Evolutionary conservation across 2,329 filamentous ascomycete species (phyloP).

Genomic region (Penicillium sp.): DNA sequence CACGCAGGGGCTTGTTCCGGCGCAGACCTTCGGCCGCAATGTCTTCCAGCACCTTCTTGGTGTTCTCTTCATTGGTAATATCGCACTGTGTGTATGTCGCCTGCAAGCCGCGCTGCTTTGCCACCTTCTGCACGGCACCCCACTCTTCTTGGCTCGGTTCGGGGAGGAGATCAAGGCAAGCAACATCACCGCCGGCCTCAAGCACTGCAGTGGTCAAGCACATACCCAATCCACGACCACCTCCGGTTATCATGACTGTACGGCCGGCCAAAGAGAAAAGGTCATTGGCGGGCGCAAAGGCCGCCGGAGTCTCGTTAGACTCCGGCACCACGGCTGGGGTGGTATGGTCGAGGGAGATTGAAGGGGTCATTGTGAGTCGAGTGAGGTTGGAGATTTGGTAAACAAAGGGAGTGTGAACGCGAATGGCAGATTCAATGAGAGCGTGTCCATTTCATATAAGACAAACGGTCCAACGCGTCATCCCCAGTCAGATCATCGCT

Average conservation of each 20-base stretch:
- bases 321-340: constrained; percentile 29
- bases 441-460: constrained; percentile 11
- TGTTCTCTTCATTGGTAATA: constrained; percentile 49
- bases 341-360: constrained; percentile 25
- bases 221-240: constrained; percentile 54
- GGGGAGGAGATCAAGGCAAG: constrained; percentile 51
- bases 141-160: constrained; percentile 40
- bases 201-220: constrained; percentile 52
- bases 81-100: constrained; percentile 51
- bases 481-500: neutral
- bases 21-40: constrained; percentile 32
- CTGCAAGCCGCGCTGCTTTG: constrained; percentile 35
- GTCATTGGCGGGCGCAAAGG: constrained; percentile 22
- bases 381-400: neutral
- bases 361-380: constrained; percentile 23
- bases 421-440: neutral
- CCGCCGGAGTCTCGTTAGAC: constrained; percentile 33
- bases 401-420: neutral
- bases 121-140: constrained; percentile 46
- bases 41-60: constrained; percentile 38
- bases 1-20: constrained; percentile 24
- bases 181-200: constrained; percentile 54
- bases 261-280: constrained; percentile 51
- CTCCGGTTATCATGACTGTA: constrained; percentile 52
- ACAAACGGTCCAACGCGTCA: neutral